Base-by-base conservation (phyloP, 768 basidiomycete genomes). In the Pleurotus sapidus region DNA sequence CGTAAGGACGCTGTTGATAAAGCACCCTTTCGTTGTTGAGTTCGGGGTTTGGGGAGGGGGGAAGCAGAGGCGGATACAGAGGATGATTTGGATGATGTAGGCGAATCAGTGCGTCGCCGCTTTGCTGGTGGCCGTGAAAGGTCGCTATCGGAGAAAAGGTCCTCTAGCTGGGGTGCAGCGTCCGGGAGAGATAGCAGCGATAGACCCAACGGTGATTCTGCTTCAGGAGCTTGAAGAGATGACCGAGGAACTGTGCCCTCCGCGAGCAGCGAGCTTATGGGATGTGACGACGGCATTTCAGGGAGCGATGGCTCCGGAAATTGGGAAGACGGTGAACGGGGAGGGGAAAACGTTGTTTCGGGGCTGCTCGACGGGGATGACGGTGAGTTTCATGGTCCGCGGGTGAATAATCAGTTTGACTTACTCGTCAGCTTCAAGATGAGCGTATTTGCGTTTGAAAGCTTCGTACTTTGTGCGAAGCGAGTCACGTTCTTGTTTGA, bases 401-500 rank as follows among this genome's bases (percentile, higher is more conserved):
- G 18, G 39, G 5, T 40, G 38, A 20, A 12, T 15, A 25, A 23
- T n/a, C 23, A 18, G 38, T 18, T 12, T 17, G 25, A 46, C 57
- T 45, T 53, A 58, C 57, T 58, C 57, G 39, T 54, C 17, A 11
- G 49, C 27, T 34, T 58, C 50, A 20, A 54, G 51, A 42, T 54
- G 38, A 50, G 42, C 57, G 30, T 53, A 54, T 47, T 58, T 58
- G 38, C 55, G 64, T 56, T 70, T 71, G 58, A 72, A 57, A 15
- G 49, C 40, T 4, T 67, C 65, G 46, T 73, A 75, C 57, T 71
- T 71, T 45, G 53, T 69, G 53, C 68, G 66, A 12, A 81, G 65
- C 37, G 75, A 72, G 38, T 74, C 71, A 34, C 66, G 68, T 58
- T 81, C 78, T 18, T 67, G 68, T 45, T 71, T 71, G 43, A 77